Conservation (phyloP, 2,329 filamentous ascomycete genomes). For the Teratosphaeria gauchensis region DNA sequence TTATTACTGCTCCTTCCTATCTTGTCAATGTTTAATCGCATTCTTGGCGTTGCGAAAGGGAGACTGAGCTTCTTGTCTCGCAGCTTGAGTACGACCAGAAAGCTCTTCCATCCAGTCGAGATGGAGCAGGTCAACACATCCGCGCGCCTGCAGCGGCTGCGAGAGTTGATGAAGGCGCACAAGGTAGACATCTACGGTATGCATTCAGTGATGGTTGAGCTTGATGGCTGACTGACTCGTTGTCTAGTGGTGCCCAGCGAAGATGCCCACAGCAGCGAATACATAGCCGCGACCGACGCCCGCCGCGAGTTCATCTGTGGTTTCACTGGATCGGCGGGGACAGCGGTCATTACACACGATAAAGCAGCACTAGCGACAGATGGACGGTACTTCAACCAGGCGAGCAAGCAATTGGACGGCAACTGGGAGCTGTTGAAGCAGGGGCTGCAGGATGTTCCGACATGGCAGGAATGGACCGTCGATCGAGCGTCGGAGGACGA, state of each 20-base stretch:
- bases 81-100: not conserved
- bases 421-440: conserved; percentile 93
- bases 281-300: conserved; percentile 91
- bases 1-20: not conserved
- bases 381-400: conserved; percentile 96
- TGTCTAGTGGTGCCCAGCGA: conserved; percentile 80
- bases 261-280: conserved; percentile 95
- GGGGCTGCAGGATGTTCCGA: conserved; percentile 84
- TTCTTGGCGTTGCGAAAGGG: not conserved
- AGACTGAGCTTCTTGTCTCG: not conserved
- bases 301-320: conserved; percentile 86
- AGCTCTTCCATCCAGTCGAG: conserved; percentile 27
- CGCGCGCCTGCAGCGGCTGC: conserved; percentile 62
- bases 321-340: conserved; percentile 91
- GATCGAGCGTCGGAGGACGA: conserved; percentile 46
- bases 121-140: conserved; percentile 78
- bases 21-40: not conserved
- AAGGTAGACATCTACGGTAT: conserved; percentile 88
- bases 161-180: conserved; percentile 76
- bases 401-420: conserved; percentile 73
- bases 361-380: conserved; percentile 90
- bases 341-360: conserved; percentile 74
- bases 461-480: conserved; percentile 92
- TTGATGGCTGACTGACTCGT: conserved; percentile 29
- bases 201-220: conserved; percentile 5